These are phyloP conservation scores for Alloteropsis semialata DNA, from an alignment of 176 grass and related monocot genomes.

Conservation along the genomic window DNA sequence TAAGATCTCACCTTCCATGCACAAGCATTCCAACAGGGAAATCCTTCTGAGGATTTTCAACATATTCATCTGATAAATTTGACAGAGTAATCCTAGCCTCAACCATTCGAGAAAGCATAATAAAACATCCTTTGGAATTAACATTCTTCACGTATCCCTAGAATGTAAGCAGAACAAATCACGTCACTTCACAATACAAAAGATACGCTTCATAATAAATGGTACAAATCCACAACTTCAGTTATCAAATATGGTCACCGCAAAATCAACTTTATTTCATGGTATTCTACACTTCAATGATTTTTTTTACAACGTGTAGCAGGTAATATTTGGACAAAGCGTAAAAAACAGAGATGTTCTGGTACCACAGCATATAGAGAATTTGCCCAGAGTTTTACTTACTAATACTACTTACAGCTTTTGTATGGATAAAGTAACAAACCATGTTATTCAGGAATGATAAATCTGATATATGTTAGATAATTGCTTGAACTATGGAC, in stretches of 20 bases:
- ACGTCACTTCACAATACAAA: background rate
- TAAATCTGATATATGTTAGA: background rate
- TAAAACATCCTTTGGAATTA: constrained; percentile 86
- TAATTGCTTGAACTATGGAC: background rate
- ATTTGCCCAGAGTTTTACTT: background rate
- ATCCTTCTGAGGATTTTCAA: constrained; percentile 79
- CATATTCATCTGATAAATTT: constrained; percentile 80
- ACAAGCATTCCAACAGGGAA: constrained; percentile 90
- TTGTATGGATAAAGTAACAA: background rate
- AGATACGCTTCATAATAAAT: background rate
- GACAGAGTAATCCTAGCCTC: constrained; percentile 84
- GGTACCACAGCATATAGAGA: background rate
- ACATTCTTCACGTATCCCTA: constrained; percentile 97
- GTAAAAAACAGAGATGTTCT: background rate
- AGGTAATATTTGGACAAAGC: no score
- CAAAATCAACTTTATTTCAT: background rate
- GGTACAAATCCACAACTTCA: background rate
- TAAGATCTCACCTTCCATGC: constrained; percentile 61
- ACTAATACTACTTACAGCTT: background rate
- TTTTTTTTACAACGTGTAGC: no score
- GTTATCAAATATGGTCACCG: background rate
- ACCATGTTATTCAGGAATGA: background rate
- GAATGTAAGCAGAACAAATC: constrained; percentile 5
- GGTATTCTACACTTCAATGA: background rate
- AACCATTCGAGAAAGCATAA: constrained; percentile 76